Base-by-base conservation (phyloP, 2,329 filamentous ascomycete genomes). In the Lachnellula cervina region DNA sequence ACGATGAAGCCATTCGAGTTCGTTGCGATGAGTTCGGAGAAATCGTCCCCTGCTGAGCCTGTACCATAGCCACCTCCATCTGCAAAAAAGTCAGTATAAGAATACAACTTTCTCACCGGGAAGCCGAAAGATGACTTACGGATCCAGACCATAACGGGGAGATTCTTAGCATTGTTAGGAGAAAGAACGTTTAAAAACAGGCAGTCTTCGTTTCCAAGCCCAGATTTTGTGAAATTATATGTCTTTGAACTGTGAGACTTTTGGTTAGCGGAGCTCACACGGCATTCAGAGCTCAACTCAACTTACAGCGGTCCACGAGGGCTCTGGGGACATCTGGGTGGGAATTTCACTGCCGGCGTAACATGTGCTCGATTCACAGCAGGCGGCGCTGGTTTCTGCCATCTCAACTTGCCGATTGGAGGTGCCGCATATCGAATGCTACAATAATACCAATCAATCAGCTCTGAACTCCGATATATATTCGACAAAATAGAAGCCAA, bases 141-240 rank as follows among this genome's bases (percentile, higher is more conserved):
- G 43, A 80, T 76, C 72, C 73, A 78, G 4, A 80, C 72, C 1
- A 79, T 56, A 0, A 80, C 76, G 0, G 77, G 73, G 66, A 69
- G 47, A 49, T 71, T 66, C 25, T 71, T 64, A 13, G 76, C 65
- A n/a, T 64, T 59, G 45, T 71, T 63, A 3, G 77, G 76, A 1
- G 73, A 70, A 48, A 71, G 70, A 3, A 79, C 70, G 56, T 76
- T 77, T 6, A 79, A 61, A 58, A 76, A 79, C 7, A 75, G 64
- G 55, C 77, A 80, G 55, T 55, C 53, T 37, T 55, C 53, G 13
- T 1, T 0, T 71, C 2, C 9, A 13, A 32, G 28, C 28, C 9
- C 28, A 32, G 28, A 32, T 32, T 9, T 4, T 32, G 28, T 32
- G 28, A 32, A 32, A 4, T 13, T 32, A 9, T 32, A 32, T 13